A percentile compares a stretch with the other conserved stretches of the same genome.
Evolutionary conservation across 23 red algal genomes (phyloP).

Genomic region (Pyropia yezoensis): DNA sequence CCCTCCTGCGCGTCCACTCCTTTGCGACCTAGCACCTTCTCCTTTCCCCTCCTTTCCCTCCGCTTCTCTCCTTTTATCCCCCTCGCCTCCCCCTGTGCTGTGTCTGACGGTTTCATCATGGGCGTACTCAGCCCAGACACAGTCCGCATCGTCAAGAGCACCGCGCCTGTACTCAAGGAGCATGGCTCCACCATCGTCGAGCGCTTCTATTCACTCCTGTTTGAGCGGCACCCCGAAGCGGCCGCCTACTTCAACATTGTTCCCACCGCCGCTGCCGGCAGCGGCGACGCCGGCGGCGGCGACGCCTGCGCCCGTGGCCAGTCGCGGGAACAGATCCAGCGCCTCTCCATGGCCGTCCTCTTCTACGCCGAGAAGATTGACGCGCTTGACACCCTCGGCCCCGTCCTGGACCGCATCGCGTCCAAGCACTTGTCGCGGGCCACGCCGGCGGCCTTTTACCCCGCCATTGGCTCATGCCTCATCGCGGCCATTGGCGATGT

Average conservation of each 20-base stretch:
- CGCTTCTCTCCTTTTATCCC: no score
- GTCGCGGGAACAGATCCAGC: constrained; percentile 15
- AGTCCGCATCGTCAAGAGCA: constrained; percentile 21
- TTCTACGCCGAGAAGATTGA: constrained; percentile 49
- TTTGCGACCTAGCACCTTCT: no score
- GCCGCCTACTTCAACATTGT: constrained; percentile 37
- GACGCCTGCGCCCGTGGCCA: constrained; percentile 1
- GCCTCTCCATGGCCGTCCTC: constrained; percentile 26
- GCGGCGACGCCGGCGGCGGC: constrained; percentile 19
- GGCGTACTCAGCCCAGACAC: constrained; percentile 4
- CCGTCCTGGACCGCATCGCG: constrained; percentile 27
- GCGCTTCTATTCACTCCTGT: constrained; percentile 29
- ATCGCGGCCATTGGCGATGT: constrained; percentile 29
- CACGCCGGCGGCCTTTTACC: constrained; percentile 20
- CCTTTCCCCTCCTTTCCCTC: no score
- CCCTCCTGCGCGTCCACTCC: no score
- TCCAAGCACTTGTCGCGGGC: constrained; percentile 37
- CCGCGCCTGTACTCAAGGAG: constrained; percentile 28
- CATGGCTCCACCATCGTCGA: constrained; percentile 1
- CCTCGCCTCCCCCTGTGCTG: no score
- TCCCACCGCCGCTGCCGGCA: constrained; percentile 1
- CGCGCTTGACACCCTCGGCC: constrained; percentile 23
- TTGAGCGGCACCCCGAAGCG: constrained; percentile 28
- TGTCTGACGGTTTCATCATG: no score
- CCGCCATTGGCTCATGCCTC: constrained; percentile 24